Percentiles rank a stretch among this genome's conserved stretches.
phyloP scores from a whole-genome alignment of 306 rosid genomes.

The Cucumis cinereus region DNA sequence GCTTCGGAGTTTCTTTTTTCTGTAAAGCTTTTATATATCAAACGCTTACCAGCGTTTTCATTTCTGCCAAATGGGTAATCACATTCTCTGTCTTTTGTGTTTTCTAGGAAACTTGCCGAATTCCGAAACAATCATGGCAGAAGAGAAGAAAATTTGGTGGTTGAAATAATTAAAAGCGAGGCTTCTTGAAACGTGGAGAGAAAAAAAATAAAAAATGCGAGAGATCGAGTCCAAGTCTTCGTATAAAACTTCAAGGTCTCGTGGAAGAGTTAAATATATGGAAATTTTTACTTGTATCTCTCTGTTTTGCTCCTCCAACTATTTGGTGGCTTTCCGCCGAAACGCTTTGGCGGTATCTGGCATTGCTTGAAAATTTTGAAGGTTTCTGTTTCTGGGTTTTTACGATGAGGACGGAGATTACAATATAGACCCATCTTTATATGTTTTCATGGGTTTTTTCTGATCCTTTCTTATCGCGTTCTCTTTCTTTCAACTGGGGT shows the following conservation, averaged over 20 bases:
- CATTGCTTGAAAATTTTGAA: slow-evolving; percentile 4
- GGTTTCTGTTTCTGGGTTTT: slow-evolving; percentile 15
- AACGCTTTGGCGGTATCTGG: slow-evolving; percentile 7
- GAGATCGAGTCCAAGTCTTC: slow-evolving; percentile 36
- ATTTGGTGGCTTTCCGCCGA: slow-evolving; percentile 12
- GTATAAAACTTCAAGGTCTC: slow-evolving; percentile 12
- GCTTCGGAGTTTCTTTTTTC: slow-evolving; percentile 27
- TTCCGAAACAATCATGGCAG: neutral
- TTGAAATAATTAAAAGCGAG: neutral
- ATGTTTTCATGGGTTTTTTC: neutral
- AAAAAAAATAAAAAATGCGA: slow-evolving; percentile 21
- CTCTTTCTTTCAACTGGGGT: neutral
- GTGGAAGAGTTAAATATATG: slow-evolving; percentile 11
- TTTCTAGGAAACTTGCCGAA: slow-evolving; percentile 12
- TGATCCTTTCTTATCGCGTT: neutral
- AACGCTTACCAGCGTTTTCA: neutral
- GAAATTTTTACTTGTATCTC: slow-evolving; percentile 8
- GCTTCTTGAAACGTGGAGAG: slow-evolving; percentile 8
- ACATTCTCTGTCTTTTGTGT: slow-evolving; percentile 5
- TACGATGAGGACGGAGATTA: slow-evolving; percentile 17
- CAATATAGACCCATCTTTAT: neutral
- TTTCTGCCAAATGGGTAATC: neutral
- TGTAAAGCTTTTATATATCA: slow-evolving; percentile 21
- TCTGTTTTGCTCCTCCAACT: slow-evolving; percentile 1
- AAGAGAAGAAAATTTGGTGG: neutral